Conservation (phyloP, 192 early-diverging fungal species). For the Podila clonocystis region DNA sequence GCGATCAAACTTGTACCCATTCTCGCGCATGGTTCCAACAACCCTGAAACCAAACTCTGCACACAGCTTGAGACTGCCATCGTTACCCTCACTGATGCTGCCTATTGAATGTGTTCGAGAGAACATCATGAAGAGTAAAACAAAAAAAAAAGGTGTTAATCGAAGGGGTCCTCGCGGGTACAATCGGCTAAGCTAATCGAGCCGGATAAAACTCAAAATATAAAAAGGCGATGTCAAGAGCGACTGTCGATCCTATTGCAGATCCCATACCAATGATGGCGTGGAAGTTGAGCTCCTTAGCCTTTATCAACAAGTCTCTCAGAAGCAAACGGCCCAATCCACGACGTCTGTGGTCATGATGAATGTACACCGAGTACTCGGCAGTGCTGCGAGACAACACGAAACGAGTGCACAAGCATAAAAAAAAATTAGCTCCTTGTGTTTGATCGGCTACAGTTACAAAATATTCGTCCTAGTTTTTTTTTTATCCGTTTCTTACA, state of each 20-base stretch:
- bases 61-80: slow-evolving; percentile 45
- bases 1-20: slow-evolving; percentile 66
- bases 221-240: background rate
- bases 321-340: slow-evolving; percentile 55
- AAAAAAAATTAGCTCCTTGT: slow-evolving; percentile 2
- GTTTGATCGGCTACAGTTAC: slow-evolving; percentile 14
- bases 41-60: slow-evolving; percentile 55
- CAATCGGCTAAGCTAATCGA: too few relatives aligned
- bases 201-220: background rate
- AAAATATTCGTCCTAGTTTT: slow-evolving; percentile 10
- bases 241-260: background rate
- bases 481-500: slow-evolving; percentile 17
- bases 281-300: slow-evolving; percentile 51
- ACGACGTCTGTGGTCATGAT: slow-evolving; percentile 54
- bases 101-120: slow-evolving; percentile 21
- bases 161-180: too few relatives aligned
- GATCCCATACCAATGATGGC: slow-evolving; percentile 58
- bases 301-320: slow-evolving; percentile 50
- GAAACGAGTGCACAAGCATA: background rate
- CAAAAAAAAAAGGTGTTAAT: background rate
- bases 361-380: slow-evolving; percentile 64
- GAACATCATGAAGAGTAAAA: background rate
- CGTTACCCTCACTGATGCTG: slow-evolving; percentile 59
- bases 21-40: slow-evolving; percentile 58
- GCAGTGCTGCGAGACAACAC: slow-evolving; percentile 42